Evolutionary conservation across 805 yeast species (phyloP).

Genomic region (Yamadazyma sp.): DNA sequence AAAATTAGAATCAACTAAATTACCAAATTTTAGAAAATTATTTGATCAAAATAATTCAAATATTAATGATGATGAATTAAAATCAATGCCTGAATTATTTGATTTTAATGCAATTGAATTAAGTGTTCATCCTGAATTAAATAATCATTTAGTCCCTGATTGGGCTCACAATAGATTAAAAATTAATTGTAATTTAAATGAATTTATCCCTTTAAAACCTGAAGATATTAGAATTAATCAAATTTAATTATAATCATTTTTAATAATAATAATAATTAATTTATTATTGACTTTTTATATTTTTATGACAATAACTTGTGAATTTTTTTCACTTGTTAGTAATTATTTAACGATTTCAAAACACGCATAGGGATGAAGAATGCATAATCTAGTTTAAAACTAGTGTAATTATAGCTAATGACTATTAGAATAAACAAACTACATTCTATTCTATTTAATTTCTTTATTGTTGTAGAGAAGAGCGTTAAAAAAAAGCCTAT

Average conservation of each 20-base stretch:
- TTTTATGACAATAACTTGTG: too few relatives aligned
- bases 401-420: too few relatives aligned
- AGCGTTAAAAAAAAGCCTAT: too few relatives aligned
- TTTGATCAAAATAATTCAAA: slow-evolving; percentile 40
- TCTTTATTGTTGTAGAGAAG: too few relatives aligned
- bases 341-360: too few relatives aligned
- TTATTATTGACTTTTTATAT: too few relatives aligned
- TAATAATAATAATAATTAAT: too few relatives aligned
- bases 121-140: slow-evolving; percentile 41
- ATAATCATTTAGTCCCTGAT: slow-evolving; percentile 40
- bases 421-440: too few relatives aligned
- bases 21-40: slow-evolving; percentile 43
- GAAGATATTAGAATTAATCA: slow-evolving; percentile 12
- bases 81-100: slow-evolving; percentile 47
- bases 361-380: too few relatives aligned
- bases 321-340: too few relatives aligned
- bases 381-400: too few relatives aligned
- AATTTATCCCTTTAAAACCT: slow-evolving; percentile 12
- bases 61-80: slow-evolving; percentile 37
- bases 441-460: too few relatives aligned
- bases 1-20: slow-evolving; percentile 33
- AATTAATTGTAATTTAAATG: slow-evolving; percentile 11
- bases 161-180: slow-evolving; percentile 19
- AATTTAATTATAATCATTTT: neutral
- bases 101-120: slow-evolving; percentile 53